Conservation (phyloP, 192 early-diverging fungal species). For the Umbelopsis sp. region DNA sequence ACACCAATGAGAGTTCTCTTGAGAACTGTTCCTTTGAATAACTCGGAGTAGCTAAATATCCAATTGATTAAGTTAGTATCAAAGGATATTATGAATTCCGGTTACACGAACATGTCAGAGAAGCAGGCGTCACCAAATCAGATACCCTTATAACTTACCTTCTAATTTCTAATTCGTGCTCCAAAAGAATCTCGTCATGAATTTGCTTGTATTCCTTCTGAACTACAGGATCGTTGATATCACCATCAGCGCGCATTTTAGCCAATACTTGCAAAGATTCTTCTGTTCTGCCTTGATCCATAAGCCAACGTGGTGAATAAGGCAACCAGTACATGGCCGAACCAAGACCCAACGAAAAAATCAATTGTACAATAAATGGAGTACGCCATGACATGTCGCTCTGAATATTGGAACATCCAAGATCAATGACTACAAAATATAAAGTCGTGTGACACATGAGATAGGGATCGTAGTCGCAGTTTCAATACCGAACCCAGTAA, state of each 20-base stretch:
- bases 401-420: constrained; percentile 47
- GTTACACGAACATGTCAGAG: neutral
- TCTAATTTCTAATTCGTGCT: constrained; percentile 58
- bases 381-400: constrained; percentile 70
- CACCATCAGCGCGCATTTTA: constrained; percentile 57
- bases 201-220: constrained; percentile 68
- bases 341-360: constrained; percentile 42
- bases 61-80: neutral
- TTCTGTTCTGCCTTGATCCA: constrained; percentile 59
- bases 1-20: constrained; percentile 57
- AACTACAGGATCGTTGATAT: constrained; percentile 42
- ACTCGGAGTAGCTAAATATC: constrained; percentile 46
- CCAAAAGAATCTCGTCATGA: constrained; percentile 61
- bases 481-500: neutral
- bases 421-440: constrained; percentile 10
- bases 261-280: constrained; percentile 66
- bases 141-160: neutral
- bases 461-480: too few relatives aligned
- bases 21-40: constrained; percentile 50
- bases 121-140: constrained; percentile 1
- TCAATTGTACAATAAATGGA: constrained; percentile 79
- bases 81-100: neutral
- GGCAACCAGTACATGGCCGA: constrained; percentile 52
- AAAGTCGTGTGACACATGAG: neutral
- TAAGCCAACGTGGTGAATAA: constrained; percentile 80